Percentiles rank a stretch among this genome's conserved stretches.
Conservation (phyloP, 352 stramenopile species). For the Hyaloperonospora arabidopsidis region DNA sequence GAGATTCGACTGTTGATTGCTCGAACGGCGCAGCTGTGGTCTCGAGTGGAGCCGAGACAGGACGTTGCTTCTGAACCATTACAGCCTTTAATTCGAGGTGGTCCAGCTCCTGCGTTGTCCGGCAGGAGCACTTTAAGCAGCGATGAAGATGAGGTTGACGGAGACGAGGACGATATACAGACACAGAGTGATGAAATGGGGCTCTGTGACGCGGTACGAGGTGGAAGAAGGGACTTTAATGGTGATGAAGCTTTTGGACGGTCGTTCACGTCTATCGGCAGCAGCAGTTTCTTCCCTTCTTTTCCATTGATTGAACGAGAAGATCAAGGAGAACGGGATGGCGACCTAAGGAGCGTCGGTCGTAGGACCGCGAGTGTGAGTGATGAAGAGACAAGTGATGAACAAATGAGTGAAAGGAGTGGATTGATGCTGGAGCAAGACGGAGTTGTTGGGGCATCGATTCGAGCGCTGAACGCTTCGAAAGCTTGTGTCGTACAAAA, state of each 20-base stretch:
- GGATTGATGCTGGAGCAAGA: conserved; percentile 19
- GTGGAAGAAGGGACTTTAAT: conserved; percentile 3
- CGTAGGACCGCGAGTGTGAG: conserved; percentile 7
- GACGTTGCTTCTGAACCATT: background rate
- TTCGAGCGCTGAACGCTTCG: conserved; percentile 48
- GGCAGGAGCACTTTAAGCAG: conserved; percentile 23
- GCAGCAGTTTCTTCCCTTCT: background rate
- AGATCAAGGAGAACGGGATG: conserved; percentile 3
- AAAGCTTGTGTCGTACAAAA: conserved; percentile 56
- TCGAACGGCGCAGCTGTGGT: conserved; percentile 29
- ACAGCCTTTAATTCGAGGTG: conserved; percentile 1
- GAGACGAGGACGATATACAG: conserved; percentile 9
- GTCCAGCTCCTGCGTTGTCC: conserved; percentile 6
- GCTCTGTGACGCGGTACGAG: conserved; percentile 3
- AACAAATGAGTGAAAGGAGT: conserved; percentile 1
- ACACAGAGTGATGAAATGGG: conserved; percentile 11
- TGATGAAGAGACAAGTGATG: conserved; percentile 3
- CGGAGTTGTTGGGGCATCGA: conserved; percentile 36
- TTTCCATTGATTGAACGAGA: background rate
- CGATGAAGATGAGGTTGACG: conserved; percentile 15
- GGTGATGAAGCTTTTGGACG: conserved; percentile 6
- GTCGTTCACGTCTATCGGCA: conserved; percentile 1
- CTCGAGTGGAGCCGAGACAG: conserved; percentile 13
- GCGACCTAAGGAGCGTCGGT: conserved; percentile 4
- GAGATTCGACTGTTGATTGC: conserved; percentile 32